Percentiles rank a stretch among this genome's conserved stretches.
These are phyloP conservation scores for Sugiyamaella neomexicana DNA, from an alignment of 1,139 yeast genomes.

Conservation along the genomic window DNA sequence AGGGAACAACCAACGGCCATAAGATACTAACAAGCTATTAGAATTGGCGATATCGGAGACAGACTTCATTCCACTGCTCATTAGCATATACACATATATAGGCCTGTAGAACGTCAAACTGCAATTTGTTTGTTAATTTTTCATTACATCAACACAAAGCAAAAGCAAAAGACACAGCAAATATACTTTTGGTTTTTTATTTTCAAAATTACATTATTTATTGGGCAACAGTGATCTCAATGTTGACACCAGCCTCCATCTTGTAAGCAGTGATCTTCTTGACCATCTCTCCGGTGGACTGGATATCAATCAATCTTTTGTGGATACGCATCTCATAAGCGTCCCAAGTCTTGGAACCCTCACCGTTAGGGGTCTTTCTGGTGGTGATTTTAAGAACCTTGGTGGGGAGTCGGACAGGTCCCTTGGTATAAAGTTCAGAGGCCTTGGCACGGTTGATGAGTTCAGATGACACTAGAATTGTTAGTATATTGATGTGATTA, in stretches of 20 bases:
- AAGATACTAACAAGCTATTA: constrained; percentile 11
- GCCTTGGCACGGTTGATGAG: constrained; percentile 85
- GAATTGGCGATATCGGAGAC: constrained; percentile 42
- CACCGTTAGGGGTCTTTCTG: constrained; percentile 99
- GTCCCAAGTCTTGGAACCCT: constrained; percentile 99
- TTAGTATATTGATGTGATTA: too few relatives aligned
- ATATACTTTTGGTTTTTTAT: constrained; percentile 18
- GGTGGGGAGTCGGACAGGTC: constrained; percentile 99
- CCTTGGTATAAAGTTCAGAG: constrained; percentile 72
- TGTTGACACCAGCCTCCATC: constrained; percentile 55
- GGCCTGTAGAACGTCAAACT: neutral
- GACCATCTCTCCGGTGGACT: constrained; percentile 93
- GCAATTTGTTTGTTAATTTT: constrained; percentile 13
- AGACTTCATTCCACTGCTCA: constrained; percentile 28
- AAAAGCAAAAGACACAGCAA: constrained; percentile 5
- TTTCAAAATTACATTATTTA: constrained; percentile 27
- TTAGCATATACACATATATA: constrained; percentile 3
- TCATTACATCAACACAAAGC: constrained; percentile 19
- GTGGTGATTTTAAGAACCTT: constrained; percentile 97
- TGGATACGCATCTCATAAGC: constrained; percentile 99
- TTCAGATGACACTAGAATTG: constrained; percentile 64
- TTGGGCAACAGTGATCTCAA: constrained; percentile 47
- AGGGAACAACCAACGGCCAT: neutral
- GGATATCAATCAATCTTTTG: constrained; percentile 99
- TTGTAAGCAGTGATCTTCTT: constrained; percentile 94